A percentile compares a stretch with the other conserved stretches of the same genome.
These are phyloP conservation scores for Drosera capensis DNA, from an alignment of 148 eudicot species.

Conservation along the genomic window DNA sequence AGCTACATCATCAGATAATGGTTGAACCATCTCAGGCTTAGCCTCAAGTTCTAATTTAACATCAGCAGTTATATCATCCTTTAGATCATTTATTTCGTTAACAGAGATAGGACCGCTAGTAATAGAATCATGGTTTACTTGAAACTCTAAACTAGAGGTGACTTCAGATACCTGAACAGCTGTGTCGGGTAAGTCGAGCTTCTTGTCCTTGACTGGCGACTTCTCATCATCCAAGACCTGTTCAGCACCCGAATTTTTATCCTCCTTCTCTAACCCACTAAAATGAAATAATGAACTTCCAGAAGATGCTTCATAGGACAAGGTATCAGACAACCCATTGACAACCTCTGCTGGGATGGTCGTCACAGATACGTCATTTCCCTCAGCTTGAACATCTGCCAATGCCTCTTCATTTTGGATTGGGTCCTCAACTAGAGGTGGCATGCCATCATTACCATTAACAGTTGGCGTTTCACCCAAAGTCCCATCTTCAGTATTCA, in stretches of 20 bases:
- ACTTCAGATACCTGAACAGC: constrained; percentile 88
- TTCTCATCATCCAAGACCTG: constrained; percentile 25
- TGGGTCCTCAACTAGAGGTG: neutral
- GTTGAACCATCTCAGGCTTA: constrained; percentile 80
- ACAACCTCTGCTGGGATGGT: neutral
- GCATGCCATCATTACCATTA: neutral
- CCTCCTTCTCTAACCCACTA: constrained; percentile 10
- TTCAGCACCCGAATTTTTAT: constrained; percentile 8
- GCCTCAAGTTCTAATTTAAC: constrained; percentile 86
- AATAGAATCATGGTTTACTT: constrained; percentile 79
- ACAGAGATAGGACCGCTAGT: constrained; percentile 69
- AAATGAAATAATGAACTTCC: neutral
- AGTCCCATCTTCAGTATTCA: no score
- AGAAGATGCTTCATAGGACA: neutral
- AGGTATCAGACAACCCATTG: neutral
- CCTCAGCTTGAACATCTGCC: neutral
- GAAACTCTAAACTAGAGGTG: constrained; percentile 74
- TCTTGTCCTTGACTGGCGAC: constrained; percentile 26
- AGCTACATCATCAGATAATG: constrained; percentile 44
- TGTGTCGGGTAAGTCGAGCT: constrained; percentile 39
- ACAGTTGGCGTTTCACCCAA: neutral
- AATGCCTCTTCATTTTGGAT: neutral
- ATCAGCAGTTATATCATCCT: constrained; percentile 85
- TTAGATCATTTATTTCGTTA: constrained; percentile 72
- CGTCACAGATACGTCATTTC: neutral